These are phyloP conservation scores for Cyclotella choctawhatcheeana DNA, from an alignment of 108 stramenopile species.

Conservation along the genomic window DNA sequence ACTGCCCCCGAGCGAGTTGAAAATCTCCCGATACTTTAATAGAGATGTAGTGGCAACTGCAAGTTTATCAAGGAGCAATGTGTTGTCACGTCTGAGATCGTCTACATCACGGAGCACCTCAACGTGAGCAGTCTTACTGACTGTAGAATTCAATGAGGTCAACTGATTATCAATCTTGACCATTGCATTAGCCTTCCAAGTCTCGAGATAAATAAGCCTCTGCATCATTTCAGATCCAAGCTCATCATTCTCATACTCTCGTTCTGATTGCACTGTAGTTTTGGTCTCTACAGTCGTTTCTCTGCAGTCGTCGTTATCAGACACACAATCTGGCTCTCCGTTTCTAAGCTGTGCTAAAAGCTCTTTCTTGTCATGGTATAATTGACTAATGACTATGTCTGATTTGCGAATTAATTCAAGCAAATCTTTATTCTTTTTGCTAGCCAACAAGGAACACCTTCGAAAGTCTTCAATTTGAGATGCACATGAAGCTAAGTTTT, in stretches of 20 bases:
- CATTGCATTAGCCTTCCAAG: conserved; percentile 13
- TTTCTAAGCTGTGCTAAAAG: not conserved
- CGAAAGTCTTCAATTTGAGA: conserved; percentile 11
- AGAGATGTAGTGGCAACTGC: not conserved
- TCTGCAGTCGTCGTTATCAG: not conserved
- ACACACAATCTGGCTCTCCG: not conserved
- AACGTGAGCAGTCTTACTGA: not conserved
- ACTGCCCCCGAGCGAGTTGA: not conserved
- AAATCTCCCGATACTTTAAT: not conserved
- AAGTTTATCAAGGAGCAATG: conserved; percentile 3
- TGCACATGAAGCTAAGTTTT: not conserved
- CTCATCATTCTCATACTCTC: too few species aligned
- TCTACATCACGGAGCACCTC: conserved; percentile 4
- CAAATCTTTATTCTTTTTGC: not conserved
- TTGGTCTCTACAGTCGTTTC: not conserved
- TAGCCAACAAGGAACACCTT: not conserved
- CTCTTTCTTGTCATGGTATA: conserved; percentile 8
- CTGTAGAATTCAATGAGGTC: not conserved
- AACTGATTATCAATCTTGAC: conserved; percentile 13
- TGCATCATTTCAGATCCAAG: conserved; percentile 6
- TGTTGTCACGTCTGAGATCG: conserved; percentile 8
- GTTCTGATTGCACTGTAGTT: not conserved
- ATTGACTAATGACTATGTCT: not conserved
- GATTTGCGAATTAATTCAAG: not conserved
- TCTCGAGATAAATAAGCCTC: conserved; percentile 7